phyloP scores from a whole-genome alignment of 768 basidiomycete genomes.

The Rhizopogon vesiculosus region DNA sequence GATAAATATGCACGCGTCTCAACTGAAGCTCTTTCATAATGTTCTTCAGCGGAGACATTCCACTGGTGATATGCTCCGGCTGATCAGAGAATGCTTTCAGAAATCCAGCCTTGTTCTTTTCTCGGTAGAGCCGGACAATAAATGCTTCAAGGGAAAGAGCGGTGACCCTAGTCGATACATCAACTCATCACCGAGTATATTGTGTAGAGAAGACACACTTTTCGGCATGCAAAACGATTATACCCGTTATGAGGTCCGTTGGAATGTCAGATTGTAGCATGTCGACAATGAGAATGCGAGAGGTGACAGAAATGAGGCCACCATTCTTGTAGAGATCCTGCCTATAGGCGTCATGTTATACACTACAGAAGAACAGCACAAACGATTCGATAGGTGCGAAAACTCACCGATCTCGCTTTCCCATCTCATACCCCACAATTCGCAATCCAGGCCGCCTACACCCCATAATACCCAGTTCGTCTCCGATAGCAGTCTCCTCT shows the following conservation, averaged over 20 bases:
- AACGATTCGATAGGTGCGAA: neutral
- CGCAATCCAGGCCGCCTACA: constrained; percentile 83
- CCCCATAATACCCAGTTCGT: constrained; percentile 90
- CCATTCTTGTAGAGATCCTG: constrained; percentile 84
- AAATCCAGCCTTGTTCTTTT: constrained; percentile 87
- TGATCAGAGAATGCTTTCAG: constrained; percentile 97
- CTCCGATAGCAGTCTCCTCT: constrained; percentile 88
- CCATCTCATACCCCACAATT: constrained; percentile 78
- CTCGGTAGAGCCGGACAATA: constrained; percentile 85
- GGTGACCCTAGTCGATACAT: constrained; percentile 57
- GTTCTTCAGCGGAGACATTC: constrained; percentile 85
- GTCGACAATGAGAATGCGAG: constrained; percentile 91
- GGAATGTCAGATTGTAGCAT: constrained; percentile 88
- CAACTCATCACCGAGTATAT: neutral
- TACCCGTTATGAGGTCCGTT: constrained; percentile 79
- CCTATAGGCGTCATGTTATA: constrained; percentile 34
- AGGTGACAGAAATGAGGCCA: constrained; percentile 88
- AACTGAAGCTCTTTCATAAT: constrained; percentile 93
- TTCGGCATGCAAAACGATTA: constrained; percentile 89
- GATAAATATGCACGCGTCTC: constrained; percentile 86
- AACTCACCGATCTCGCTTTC: constrained; percentile 72
- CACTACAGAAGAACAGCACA: neutral
- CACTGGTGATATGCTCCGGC: constrained; percentile 91
- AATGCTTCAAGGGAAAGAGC: constrained; percentile 86
- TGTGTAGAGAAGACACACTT: constrained; percentile 41